Evolutionary conservation across 495 filamentous ascomycete species (phyloP), one percentile per base, ranked within the genome.

Genomic region (Daldinia decipiens): DNA sequence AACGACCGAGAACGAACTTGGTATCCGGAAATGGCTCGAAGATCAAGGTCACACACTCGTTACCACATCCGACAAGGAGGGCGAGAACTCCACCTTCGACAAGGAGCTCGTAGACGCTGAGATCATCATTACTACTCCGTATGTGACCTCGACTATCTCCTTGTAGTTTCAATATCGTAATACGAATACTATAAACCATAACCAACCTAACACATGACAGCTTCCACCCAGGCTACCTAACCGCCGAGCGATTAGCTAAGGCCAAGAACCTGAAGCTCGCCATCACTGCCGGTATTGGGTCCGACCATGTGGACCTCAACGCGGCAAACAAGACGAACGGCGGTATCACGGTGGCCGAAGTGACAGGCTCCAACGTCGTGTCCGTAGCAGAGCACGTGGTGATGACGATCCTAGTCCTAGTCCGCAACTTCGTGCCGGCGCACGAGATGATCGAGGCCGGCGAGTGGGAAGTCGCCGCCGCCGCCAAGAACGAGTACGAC

Each of bases 41-140:
- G 92, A 93, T 55, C 87, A 94, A 79, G 95, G 95, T 76, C 95
- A 99, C 87, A 95, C 92, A 31, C 87, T 99, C 57, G 90, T 99
- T 64, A 99, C 95, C 72, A 99, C 95, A 62, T 97, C 94, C 65
- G 93, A 97, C 84, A 99, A 99, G 86, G 95, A 97, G 71, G 92
- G 95, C 65, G 90, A 92, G 83, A 88, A 92, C 87, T 98, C 95
- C 57, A 91, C 83, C 67, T 98, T 99, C 78, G 95, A 99, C 82
- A 86, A 93, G 83, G 92, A 99, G 82, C 86, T 99, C 26, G 94
- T 95, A 53, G 95, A 99, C 78, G 93, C 95, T 64, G 95, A 99
- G 80, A 87, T 99, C 79, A 98, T 99, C 87, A 98, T 99, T 83
- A 99, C 95, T 72, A 99, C 95, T 56, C 95, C 95, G 93, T 97